Evolutionary conservation across 352 stramenopile genomes (phyloP).

Genomic region (Saprolegnia parasitica): DNA sequence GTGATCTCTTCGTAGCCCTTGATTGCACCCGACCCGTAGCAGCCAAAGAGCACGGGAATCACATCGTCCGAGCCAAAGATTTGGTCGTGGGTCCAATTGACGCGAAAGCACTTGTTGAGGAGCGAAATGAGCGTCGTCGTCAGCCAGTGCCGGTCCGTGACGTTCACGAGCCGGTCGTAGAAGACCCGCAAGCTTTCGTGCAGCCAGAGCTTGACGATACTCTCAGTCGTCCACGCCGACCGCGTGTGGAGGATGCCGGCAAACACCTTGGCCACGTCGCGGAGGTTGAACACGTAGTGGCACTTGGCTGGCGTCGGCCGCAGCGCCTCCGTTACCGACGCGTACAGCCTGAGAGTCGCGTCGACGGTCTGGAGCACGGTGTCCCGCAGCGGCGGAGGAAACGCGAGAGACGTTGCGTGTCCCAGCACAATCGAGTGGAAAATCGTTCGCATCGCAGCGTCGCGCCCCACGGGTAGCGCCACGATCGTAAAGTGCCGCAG

Average conservation of each 20-base stretch:
- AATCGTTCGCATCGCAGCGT: conserved; percentile 81
- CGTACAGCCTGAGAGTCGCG: conserved; percentile 58
- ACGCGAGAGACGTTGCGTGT: conserved; percentile 35
- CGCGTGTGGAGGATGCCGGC: conserved; percentile 3
- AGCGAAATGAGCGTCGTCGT: conserved; percentile 71
- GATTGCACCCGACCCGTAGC: not conserved
- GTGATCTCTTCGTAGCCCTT: conserved; percentile 57
- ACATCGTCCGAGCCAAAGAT: conserved; percentile 29
- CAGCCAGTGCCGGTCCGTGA: conserved; percentile 81
- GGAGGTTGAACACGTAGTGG: conserved; percentile 81
- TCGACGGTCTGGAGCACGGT: conserved; percentile 49
- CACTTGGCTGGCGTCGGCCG: conserved; percentile 75
- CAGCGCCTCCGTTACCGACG: conserved; percentile 45
- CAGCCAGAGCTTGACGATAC: conserved; percentile 74
- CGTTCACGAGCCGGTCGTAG: conserved; percentile 85
- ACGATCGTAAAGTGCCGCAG: conserved; percentile 67
- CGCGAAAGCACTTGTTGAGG: conserved; percentile 51
- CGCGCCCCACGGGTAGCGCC: conserved; percentile 64
- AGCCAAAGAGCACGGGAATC: conserved; percentile 10
- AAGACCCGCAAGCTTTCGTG: conserved; percentile 91
- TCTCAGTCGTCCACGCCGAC: conserved; percentile 38
- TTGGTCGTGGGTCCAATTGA: conserved; percentile 52
- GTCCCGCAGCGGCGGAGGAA: conserved; percentile 52
- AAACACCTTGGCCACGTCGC: conserved; percentile 73
- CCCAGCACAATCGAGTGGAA: conserved; percentile 83